Percentiles rank a stretch among this genome's conserved stretches.
Evolutionary conservation across 768 basidiomycete genomes (phyloP).

Genomic region (Dentipellis fragilis): DNA sequence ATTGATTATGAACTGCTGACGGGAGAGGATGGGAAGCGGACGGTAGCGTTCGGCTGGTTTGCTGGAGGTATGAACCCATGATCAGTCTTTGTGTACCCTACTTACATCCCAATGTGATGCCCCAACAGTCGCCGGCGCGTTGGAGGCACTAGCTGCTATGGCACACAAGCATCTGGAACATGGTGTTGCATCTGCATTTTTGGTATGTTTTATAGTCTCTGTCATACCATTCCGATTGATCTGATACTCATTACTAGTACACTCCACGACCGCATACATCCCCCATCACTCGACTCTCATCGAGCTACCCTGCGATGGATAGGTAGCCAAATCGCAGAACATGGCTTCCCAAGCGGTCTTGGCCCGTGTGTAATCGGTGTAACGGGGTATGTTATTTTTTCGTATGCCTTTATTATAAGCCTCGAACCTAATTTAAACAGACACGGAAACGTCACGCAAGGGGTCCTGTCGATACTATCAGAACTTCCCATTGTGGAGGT

Average conservation of each 20-base stretch:
- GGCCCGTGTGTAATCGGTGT: constrained; percentile 78
- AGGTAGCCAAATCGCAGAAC: constrained; percentile 41
- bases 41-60: constrained; percentile 87
- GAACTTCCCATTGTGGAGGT: constrained; percentile 63
- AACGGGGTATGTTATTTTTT: constrained; percentile 50
- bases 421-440: constrained; percentile 25
- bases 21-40: constrained; percentile 51
- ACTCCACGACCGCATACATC: constrained; percentile 76
- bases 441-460: constrained; percentile 73
- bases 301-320: constrained; percentile 45
- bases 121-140: constrained; percentile 66
- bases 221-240: background rate
- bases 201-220: constrained; percentile 33
- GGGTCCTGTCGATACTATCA: constrained; percentile 59
- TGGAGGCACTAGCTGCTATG: constrained; percentile 72
- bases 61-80: constrained; percentile 58
- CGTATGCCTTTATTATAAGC: background rate
- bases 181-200: constrained; percentile 75
- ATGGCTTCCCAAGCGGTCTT: constrained; percentile 50
- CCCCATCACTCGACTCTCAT: constrained; percentile 43
- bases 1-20: constrained; percentile 85
- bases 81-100: background rate
- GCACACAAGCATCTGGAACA: constrained; percentile 71
- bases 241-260: constrained; percentile 31
- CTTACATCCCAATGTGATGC: background rate